Base-by-base conservation (phyloP, 257 asterid species). In the Nyctanthes arbortristis region DNA sequence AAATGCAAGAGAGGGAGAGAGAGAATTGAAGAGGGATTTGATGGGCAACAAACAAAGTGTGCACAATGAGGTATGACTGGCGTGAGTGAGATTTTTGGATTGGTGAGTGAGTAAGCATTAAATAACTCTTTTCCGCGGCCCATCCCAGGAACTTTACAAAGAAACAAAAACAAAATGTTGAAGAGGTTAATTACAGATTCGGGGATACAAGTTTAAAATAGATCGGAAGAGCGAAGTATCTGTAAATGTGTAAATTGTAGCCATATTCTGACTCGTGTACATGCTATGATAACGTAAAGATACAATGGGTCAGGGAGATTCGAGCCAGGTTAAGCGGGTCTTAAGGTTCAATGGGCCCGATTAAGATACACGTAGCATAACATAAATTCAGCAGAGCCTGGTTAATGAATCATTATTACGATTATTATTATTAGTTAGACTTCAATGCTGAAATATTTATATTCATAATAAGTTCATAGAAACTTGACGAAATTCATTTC, bases 91-190 rank as follows among this genome's bases (percentile, higher is more conserved):
- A 64, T n/a, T 62, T 62, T 73, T 66, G 82, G 79, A 43, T 78
- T 54, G 77, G n/a, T n/a, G n/a, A n/a, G 63, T 73, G 84, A 79
- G 80, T 73, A 73, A 63, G 87, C 81, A 73, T n/a, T 82, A 78
- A 71, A 74, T 63, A 77, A 76, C 68, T 29, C 72, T n/a, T 43
- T 58, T 77, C 33, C 56, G 68, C 62, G 71, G 65, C 70, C n/a
- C 67, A 8, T 66, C 67, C 29, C 80, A 74, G 66, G n/a, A n/a
- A n/a, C n/a, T n/a, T n/a, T n/a, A 75, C 80, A 70, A 75, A 69
- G 57, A 67, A 64, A 33, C 29, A 33, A 43, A 33, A 65, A 81
- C n/a, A n/a, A n/a, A n/a, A n/a, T n/a, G n/a, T 60, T 66, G 70
- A 63, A 60, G 66, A 29, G 55, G 65, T 10, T 39, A 4, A 12